Conservation (phyloP, 1,284 basidiomycete species). For the Porogramme epimiltina region DNA sequence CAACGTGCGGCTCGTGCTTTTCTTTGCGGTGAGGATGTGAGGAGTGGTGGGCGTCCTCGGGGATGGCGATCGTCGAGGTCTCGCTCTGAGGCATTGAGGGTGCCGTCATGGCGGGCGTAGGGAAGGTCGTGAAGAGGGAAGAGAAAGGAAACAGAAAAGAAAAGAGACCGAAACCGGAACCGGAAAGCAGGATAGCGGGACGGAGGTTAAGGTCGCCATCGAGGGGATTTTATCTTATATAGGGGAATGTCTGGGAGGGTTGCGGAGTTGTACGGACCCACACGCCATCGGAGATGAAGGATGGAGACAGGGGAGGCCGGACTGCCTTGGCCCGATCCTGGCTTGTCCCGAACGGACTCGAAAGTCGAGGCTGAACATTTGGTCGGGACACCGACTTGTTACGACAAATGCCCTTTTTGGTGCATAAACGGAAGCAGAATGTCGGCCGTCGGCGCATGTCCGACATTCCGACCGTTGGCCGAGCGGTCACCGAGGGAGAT, state of each 20-base stretch:
- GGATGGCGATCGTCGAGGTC: constrained; percentile 25
- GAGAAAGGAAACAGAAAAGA: constrained; percentile 5
- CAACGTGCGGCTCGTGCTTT: constrained; percentile 10
- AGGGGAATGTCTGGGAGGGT: too few relatives aligned
- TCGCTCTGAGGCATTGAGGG: constrained; percentile 26
- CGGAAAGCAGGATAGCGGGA: too few relatives aligned
- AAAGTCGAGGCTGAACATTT: background rate
- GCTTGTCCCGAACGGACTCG: background rate
- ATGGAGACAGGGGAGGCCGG: too few relatives aligned
- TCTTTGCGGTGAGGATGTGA: constrained; percentile 6
- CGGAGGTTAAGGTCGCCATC: background rate
- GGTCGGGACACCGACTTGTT: background rate
- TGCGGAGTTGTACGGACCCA: constrained; percentile 4
- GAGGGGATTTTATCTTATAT: constrained; percentile 3
- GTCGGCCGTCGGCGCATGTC: background rate
- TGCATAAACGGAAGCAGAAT: too few relatives aligned
- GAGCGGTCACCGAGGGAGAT: background rate
- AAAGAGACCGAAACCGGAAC: background rate
- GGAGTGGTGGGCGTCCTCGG: constrained; percentile 17
- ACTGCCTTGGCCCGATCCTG: too few relatives aligned
- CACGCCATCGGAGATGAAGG: too few relatives aligned
- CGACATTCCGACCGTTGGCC: background rate
- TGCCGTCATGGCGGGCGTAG: constrained; percentile 17
- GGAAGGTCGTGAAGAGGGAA: constrained; percentile 11
- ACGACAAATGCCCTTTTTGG: background rate